phyloP scores from a whole-genome alignment of 768 basidiomycete species.

The Sporobolomyces roseus region DNA sequence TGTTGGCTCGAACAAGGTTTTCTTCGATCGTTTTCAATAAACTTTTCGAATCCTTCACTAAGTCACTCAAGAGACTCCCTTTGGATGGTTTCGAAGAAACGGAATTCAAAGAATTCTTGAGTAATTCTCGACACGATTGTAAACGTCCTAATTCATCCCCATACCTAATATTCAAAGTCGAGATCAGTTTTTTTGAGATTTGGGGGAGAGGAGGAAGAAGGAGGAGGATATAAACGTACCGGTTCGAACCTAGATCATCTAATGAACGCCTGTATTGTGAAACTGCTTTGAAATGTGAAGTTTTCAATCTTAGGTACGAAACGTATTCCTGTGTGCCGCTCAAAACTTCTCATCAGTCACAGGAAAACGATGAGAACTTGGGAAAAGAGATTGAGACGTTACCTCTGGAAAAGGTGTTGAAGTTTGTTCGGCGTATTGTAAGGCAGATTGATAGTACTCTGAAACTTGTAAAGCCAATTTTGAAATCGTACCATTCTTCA shows the following conservation, averaged over 20 bases:
- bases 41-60: conserved; percentile 77
- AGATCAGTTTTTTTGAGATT: background rate
- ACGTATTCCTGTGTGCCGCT: conserved; percentile 88
- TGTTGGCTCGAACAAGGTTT: conserved; percentile 61
- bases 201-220: background rate
- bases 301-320: conserved; percentile 75
- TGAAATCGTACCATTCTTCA: conserved; percentile 76
- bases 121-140: no score
- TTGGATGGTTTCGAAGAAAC: conserved; percentile 48
- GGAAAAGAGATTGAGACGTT: conserved; percentile 3
- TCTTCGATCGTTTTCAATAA: conserved; percentile 62
- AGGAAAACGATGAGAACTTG: no score
- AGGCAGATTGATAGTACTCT: conserved; percentile 56
- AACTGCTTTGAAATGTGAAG: conserved; percentile 79
- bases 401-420: background rate
- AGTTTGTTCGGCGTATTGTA: no score
- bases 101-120: conserved; percentile 67
- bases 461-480: conserved; percentile 73
- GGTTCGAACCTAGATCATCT: conserved; percentile 68
- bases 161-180: conserved; percentile 57
- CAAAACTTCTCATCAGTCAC: no score
- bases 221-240: conserved; percentile 48
- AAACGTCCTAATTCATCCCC: conserved; percentile 81
- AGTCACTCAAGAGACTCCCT: conserved; percentile 47
- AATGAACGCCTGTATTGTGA: conserved; percentile 82